A percentile compares a stretch with the other conserved stretches of the same genome.
phyloP scores from a whole-genome alignment of 441 rosid genomes.

The Melastoma candidum region DNA sequence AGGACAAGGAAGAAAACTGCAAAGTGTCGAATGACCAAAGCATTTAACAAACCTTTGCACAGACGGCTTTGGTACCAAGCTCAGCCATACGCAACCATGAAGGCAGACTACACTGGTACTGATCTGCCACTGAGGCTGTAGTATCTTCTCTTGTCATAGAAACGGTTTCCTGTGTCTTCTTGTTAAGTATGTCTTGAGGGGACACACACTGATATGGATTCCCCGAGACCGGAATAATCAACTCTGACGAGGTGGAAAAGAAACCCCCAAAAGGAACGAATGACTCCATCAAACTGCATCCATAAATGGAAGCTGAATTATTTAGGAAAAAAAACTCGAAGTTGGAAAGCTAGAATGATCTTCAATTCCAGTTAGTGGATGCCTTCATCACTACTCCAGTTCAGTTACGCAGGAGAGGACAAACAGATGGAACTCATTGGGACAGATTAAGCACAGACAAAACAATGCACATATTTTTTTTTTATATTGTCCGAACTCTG shows the following conservation, averaged over 20 bases:
- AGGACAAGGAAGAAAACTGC: not conserved
- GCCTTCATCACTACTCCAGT: not conserved
- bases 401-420: not conserved
- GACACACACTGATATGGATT: slow-evolving; percentile 24
- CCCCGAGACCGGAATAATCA: slow-evolving; percentile 27
- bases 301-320: slow-evolving; percentile 3
- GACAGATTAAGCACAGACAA: no score
- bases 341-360: not conserved
- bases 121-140: slow-evolving; percentile 46
- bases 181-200: slow-evolving; percentile 45
- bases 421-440: no score
- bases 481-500: no score
- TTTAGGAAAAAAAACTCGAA: not conserved
- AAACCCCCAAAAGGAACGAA: slow-evolving; percentile 91
- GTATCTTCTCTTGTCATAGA: slow-evolving; percentile 27
- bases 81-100: slow-evolving; percentile 68
- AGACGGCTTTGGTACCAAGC: slow-evolving; percentile 19
- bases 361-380: not conserved
- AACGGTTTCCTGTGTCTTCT: slow-evolving; percentile 48
- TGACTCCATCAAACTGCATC: slow-evolving; percentile 71
- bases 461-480: no score
- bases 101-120: slow-evolving; percentile 42
- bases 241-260: slow-evolving; percentile 57
- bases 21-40: not conserved
- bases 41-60: no score